A percentile compares a stretch with the other conserved stretches of the same genome.
Conservation (phyloP, 345 rosid species). For the Pistacia atlantica region DNA sequence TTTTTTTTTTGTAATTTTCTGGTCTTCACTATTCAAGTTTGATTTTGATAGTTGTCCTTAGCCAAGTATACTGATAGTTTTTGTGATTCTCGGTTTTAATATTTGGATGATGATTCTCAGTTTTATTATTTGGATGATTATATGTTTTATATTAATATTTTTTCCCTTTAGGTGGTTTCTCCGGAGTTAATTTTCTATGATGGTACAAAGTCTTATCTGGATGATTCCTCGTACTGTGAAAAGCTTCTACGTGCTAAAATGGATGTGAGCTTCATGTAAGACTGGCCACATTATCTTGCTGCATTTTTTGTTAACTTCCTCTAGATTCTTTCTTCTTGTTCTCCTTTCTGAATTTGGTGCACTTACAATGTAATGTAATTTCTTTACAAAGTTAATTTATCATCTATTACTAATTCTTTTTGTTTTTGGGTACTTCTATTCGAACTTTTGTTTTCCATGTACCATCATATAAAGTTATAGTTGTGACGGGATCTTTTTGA, state of each 20-base stretch:
- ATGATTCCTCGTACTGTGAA: conserved; percentile 78
- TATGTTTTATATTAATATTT: conserved; percentile 15
- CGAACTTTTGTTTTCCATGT: too few relatives aligned
- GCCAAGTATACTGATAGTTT: neutral
- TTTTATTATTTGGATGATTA: conserved; percentile 7
- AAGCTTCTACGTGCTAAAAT: conserved; percentile 92
- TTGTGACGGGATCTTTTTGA: too few relatives aligned
- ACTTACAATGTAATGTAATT: neutral
- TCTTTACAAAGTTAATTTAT: too few relatives aligned
- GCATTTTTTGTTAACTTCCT: neutral
- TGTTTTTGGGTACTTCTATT: too few relatives aligned
- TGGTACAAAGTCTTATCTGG: conserved; percentile 84
- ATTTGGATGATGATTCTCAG: conserved; percentile 3
- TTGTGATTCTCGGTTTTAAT: neutral
- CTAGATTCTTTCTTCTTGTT: neutral
- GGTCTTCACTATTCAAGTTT: conserved; percentile 9
- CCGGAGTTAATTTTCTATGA: conserved; percentile 97
- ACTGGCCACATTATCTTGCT: conserved; percentile 7
- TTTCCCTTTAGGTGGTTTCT: conserved; percentile 68
- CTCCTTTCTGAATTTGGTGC: neutral
- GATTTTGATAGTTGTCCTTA: neutral
- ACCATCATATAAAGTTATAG: too few relatives aligned
- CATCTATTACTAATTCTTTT: too few relatives aligned
- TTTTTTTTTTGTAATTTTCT: too few relatives aligned
- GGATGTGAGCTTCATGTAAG: conserved; percentile 98